Base-by-base conservation (phyloP, 176 grass and related monocot species). In the Musa schizocarpa region DNA sequence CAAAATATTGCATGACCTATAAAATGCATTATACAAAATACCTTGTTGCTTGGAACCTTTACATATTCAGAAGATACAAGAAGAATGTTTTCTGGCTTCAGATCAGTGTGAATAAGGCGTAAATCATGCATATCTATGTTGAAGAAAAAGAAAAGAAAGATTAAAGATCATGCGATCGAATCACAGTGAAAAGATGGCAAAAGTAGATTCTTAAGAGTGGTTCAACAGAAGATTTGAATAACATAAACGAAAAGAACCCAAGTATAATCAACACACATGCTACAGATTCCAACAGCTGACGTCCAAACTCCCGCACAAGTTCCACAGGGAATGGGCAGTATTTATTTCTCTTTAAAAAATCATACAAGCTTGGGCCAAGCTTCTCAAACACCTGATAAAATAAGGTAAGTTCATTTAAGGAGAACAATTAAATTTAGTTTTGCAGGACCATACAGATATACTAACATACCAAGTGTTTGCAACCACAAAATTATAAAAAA, bases 291-390 rank as follows among this genome's bases (percentile, higher is more conserved):
- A 98, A 98, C 48, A 98, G 95, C 89, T 98, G 95, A 16, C 88
- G 88, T 85, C 88, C 95, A 92, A 98, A 93, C 80, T 98, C 94
- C 76, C 95, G 95, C 82, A 98, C 90, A 93, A 98, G 95, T 87
- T 93, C 90, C 88, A 98, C 80, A 89, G 95, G 94, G 85, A 93
- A 98, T 80, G 95, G 90, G 87, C 86, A 84, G 80, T 93, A 98
- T 82, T 85, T 98, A 91, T 98, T 98, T 98, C 90, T 88, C 90
- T 93, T 93, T 93, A 93, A 86, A 91, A 91, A 98, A 90, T 93
- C 95, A 98, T 87, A 98, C 78, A 98, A 91, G 84, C 95, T 98
- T 72, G 95, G 95, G 66, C 95, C 95, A 92, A 98, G 95, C 95
- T 93, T 98, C 95, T 98, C 95, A 98, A 93, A 98, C 53, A 98